Conservation (phyloP, 2,329 filamentous ascomycete species). For the Teratosphaeria zuluensis region DNA sequence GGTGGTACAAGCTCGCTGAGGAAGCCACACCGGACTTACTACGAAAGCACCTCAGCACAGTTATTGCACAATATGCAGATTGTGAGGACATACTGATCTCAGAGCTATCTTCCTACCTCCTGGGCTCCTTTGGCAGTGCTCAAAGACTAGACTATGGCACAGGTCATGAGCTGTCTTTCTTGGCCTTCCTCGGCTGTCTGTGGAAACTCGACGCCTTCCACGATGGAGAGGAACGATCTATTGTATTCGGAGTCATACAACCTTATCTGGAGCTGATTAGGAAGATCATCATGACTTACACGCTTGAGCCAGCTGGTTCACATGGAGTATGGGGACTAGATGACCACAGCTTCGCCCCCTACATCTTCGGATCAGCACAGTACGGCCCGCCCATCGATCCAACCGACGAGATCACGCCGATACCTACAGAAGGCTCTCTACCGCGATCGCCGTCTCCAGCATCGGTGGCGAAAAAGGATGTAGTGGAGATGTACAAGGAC, state of each 20-base stretch:
- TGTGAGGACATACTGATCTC: slow-evolving; percentile 15
- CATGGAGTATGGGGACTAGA: slow-evolving; percentile 99
- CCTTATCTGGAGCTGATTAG: slow-evolving; percentile 77
- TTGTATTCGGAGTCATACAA: slow-evolving; percentile 75
- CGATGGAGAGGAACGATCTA: slow-evolving; percentile 60
- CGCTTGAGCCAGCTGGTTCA: slow-evolving; percentile 85
- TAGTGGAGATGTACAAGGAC: slow-evolving; percentile 32
- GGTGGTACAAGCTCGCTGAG: slow-evolving; percentile 65
- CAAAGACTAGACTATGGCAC: slow-evolving; percentile 92
- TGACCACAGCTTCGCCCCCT: slow-evolving; percentile 88
- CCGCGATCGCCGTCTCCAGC: slow-evolving; percentile 57
- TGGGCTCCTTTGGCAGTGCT: slow-evolving; percentile 78
- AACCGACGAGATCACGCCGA: slow-evolving; percentile 38
- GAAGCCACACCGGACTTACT: slow-evolving; percentile 45
- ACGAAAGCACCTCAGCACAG: slow-evolving; percentile 5
- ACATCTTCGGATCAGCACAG: slow-evolving; percentile 92
- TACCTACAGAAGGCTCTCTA: slow-evolving; percentile 71
- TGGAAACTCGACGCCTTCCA: slow-evolving; percentile 84
- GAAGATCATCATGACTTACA: slow-evolving; percentile 79
- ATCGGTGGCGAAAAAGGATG: slow-evolving; percentile 45
- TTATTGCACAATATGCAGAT: slow-evolving; percentile 12
- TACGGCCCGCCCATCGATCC: slow-evolving; percentile 63
- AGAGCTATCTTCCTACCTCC: slow-evolving; percentile 69
- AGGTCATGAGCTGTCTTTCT: slow-evolving; percentile 87
- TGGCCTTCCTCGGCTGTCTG: slow-evolving; percentile 79